Base-by-base conservation (phyloP, 176 grass and related monocot species). In the Tuctoria greenei region DNA sequence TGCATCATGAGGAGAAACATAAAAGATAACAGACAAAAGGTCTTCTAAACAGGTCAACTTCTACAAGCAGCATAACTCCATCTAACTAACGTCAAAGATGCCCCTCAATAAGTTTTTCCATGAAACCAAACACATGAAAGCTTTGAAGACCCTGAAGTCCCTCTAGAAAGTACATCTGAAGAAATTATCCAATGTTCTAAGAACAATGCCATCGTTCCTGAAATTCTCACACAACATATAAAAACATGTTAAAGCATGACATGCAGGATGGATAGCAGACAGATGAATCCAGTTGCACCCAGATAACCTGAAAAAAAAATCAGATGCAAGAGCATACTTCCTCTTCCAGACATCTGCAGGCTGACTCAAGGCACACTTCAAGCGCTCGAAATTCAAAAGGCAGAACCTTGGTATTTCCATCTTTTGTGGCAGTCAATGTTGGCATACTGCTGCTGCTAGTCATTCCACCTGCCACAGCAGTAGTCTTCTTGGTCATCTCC, bases 341-440 rank as follows among this genome's bases (percentile, higher is more conserved):
- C 69, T 93, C 92, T 86, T 99, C 95, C 61, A 99, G 81, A 66
- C 72, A 83, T 84, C 91, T 95, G 81, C 95, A 99, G 60, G 95
- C 87, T 61, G 95, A 95, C 79, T 95, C 95, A 26, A 99, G 91
- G 61, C 95, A 99, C 34, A 95, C 91, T 83, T 99, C 95, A 64
- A 99, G 91, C 6, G 91, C 95, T 82, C 82, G 82, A 73, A 99
- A 99, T 72, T 99, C 91, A 11, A 99, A 99, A 10, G 95, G 95
- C 52, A 99, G 77, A 79, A 95, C 70, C 36, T 95, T 92, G 28
- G 71, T 67, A 64, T 85, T 90, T 62, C 81, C 89, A 86, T 99
- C 86, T 81, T 83, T 88, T 67, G 55, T 27, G 6, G 80, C 23
- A 42, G 72, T 44, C 26, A 95, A 67, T 64, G 64, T 76, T 14